These are phyloP conservation scores for Lichtheimia ramosa DNA, from an alignment of 371 early-diverging fungal species.

Conservation along the genomic window DNA sequence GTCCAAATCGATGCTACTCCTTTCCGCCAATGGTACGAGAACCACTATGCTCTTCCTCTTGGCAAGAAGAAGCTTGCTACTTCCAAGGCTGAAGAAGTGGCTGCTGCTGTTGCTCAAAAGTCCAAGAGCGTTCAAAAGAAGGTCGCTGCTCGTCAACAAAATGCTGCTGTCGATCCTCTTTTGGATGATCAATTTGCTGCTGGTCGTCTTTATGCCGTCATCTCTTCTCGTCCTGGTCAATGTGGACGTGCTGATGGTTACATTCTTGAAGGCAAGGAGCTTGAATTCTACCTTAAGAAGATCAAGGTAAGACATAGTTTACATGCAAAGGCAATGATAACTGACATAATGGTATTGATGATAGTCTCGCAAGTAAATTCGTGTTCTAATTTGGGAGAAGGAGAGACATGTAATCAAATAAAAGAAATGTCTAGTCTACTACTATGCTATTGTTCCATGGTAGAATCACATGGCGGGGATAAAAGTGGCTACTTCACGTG, in stretches of 20 bases:
- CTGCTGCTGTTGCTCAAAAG: constrained; percentile 76
- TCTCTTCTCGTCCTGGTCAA: constrained; percentile 99
- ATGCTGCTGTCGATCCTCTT: constrained; percentile 83
- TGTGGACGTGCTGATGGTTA: constrained; percentile 98
- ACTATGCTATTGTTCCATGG: no score
- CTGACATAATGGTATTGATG: background rate
- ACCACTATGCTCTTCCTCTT: constrained; percentile 88
- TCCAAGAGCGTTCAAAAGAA: constrained; percentile 92
- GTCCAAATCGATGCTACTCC: constrained; percentile 99
- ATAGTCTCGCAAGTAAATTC: constrained; percentile 17
- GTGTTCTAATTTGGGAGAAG: no score
- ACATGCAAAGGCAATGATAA: background rate
- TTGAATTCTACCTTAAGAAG: constrained; percentile 94
- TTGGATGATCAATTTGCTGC: constrained; percentile 95
- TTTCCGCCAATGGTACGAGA: constrained; percentile 98
- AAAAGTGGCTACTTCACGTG: no score
- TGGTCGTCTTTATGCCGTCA: constrained; percentile 90
- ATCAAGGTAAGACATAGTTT: constrained; percentile 61
- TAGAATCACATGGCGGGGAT: no score
- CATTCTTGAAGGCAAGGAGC: constrained; percentile 99
- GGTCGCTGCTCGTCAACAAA: constrained; percentile 80
- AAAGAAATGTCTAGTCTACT: no score
- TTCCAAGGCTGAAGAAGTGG: constrained; percentile 51
- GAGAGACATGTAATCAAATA: no score
- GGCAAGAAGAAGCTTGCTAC: constrained; percentile 86